Percentiles rank a stretch among this genome's conserved stretches.
phyloP scores from a whole-genome alignment of 1,284 basidiomycete species.

The Cryptococcus wingfieldii region DNA sequence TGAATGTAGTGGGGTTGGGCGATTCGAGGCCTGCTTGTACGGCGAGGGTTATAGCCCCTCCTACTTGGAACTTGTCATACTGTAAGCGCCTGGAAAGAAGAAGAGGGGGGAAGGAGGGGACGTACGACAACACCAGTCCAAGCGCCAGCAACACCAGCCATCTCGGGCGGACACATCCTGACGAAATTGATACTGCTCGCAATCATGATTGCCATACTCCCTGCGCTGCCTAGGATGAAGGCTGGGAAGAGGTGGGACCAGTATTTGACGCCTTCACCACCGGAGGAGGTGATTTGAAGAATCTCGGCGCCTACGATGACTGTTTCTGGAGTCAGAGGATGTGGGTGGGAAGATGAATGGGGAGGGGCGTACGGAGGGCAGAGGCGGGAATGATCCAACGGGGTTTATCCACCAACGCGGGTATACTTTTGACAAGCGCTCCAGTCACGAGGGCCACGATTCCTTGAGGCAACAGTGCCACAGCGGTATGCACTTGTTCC shows the following conservation, averaged over 20 bases:
- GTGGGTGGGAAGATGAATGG: not conserved
- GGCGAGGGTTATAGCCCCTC: slow-evolving; percentile 33
- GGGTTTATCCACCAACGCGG: slow-evolving; percentile 22
- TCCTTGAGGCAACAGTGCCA: slow-evolving; percentile 33
- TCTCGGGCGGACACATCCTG: slow-evolving; percentile 29
- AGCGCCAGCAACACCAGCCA: slow-evolving; percentile 36
- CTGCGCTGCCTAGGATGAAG: slow-evolving; percentile 21
- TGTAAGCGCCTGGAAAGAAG: not conserved
- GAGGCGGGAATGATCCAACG: slow-evolving; percentile 19
- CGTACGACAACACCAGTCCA: slow-evolving; percentile 30
- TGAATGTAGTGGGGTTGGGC: slow-evolving; percentile 24
- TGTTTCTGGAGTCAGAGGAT: slow-evolving; percentile 1
- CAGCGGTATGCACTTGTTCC: slow-evolving; percentile 25
- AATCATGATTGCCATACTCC: not conserved
- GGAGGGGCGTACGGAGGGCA: slow-evolving; percentile 12
- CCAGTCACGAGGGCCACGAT: slow-evolving; percentile 26
- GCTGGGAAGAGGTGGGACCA: slow-evolving; percentile 39
- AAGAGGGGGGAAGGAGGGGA: not conserved
- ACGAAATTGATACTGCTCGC: slow-evolving; percentile 21
- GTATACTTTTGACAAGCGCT: slow-evolving; percentile 16
- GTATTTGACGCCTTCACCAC: slow-evolving; percentile 36
- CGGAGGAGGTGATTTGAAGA: slow-evolving; percentile 33
- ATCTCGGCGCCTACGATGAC: slow-evolving; percentile 27
- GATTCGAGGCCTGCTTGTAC: slow-evolving; percentile 39
- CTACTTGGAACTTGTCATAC: slow-evolving; percentile 20